Percentiles rank a stretch among this genome's conserved stretches.
These are phyloP conservation scores for Nyctanthes arbortristis DNA, from an alignment of 257 asterid species.

Conservation along the genomic window DNA sequence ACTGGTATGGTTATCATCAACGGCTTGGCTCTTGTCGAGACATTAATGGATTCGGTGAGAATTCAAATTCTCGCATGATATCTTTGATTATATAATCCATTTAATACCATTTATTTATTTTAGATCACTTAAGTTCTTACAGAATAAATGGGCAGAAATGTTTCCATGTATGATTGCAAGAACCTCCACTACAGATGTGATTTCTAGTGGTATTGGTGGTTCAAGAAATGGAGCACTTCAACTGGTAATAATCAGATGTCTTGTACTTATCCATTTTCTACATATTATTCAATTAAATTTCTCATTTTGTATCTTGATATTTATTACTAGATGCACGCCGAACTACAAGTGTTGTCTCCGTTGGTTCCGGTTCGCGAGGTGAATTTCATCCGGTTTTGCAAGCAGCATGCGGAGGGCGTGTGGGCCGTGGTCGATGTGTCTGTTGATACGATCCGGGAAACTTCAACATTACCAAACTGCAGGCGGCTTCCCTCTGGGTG, in stretches of 20 bases:
- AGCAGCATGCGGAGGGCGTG: conserved; percentile 54
- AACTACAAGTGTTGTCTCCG: conserved; percentile 52
- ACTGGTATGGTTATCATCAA: conserved; percentile 47
- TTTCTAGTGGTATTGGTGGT: conserved; percentile 58
- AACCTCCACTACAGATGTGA: conserved; percentile 47
- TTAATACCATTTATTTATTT: background rate
- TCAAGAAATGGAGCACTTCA: conserved; percentile 63
- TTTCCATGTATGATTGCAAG: conserved; percentile 51
- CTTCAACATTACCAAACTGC: conserved; percentile 31
- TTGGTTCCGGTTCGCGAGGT: conserved; percentile 53
- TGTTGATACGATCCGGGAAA: conserved; percentile 37
- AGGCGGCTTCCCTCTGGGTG: conserved; percentile 61
- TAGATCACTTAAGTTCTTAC: background rate
- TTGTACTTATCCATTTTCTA: background rate
- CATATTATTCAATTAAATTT: background rate
- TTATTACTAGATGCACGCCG: conserved; percentile 45
- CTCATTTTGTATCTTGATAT: background rate
- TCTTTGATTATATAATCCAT: background rate
- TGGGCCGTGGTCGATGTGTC: conserved; percentile 63
- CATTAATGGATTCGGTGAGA: conserved; percentile 58
- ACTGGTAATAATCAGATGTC: conserved; percentile 37
- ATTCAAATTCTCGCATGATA: background rate
- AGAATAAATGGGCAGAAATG: conserved; percentile 63
- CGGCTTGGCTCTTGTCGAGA: conserved; percentile 54
- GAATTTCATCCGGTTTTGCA: conserved; percentile 53